Evolutionary conservation across 495 filamentous ascomycete genomes (phyloP).

Genomic region (Tuber magnatum): DNA sequence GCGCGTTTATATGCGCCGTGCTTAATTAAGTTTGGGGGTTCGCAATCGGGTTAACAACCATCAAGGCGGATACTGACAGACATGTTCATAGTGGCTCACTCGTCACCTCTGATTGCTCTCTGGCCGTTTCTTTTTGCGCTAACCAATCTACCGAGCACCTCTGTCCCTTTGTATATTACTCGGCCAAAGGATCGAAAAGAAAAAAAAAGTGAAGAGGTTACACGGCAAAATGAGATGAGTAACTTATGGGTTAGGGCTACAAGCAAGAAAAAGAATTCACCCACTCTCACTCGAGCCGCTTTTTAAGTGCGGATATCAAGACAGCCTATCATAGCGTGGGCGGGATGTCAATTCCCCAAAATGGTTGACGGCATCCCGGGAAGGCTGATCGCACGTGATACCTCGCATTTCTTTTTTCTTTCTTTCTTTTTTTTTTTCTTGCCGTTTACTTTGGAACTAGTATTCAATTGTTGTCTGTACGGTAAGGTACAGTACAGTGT

Average conservation of each 20-base stretch:
- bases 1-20: background rate
- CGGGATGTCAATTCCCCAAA: background rate
- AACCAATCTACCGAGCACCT: background rate
- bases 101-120: background rate
- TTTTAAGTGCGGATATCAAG: background rate
- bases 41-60: background rate
- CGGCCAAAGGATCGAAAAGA: background rate
- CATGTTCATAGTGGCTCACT: background rate
- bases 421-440: background rate
- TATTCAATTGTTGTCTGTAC: background rate
- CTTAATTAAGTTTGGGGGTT: background rate
- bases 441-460: background rate
- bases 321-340: background rate
- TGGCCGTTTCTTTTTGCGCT: background rate
- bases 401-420: background rate
- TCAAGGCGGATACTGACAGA: background rate
- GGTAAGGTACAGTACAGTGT: background rate
- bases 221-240: background rate
- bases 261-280: background rate
- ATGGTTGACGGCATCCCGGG: background rate
- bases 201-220: background rate
- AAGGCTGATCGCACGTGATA: background rate
- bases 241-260: background rate
- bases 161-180: background rate
- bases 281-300: background rate